Conservation (phyloP, 2,329 filamentous ascomycete species). For the Aspergillus arachidicola region DNA sequence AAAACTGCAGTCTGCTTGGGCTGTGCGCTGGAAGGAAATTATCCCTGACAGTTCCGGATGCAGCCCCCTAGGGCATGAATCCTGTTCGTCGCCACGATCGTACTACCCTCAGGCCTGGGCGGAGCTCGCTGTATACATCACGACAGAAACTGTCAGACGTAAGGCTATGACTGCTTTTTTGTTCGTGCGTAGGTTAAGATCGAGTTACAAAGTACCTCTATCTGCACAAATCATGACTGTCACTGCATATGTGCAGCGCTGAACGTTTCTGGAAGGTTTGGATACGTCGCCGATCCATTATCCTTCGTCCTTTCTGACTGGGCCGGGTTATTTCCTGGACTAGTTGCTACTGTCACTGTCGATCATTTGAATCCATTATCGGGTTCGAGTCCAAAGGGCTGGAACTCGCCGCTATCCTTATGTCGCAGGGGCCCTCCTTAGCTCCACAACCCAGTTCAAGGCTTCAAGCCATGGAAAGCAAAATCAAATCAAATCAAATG, state of each 20-base stretch:
- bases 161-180: neutral
- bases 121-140: neutral
- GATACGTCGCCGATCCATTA: slow-evolving; percentile 20
- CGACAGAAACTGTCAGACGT: neutral
- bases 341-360: slow-evolving; percentile 11
- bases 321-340: slow-evolving; percentile 9
- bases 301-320: slow-evolving; percentile 12
- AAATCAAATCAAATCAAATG: too few relatives aligned
- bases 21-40: slow-evolving; percentile 5
- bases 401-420: slow-evolving; percentile 9
- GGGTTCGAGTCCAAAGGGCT: slow-evolving; percentile 12
- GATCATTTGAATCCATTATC: slow-evolving; percentile 13
- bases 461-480: neutral
- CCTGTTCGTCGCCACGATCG: neutral
- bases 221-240: neutral
- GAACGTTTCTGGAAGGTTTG: slow-evolving; percentile 13
- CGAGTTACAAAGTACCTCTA: slow-evolving; percentile 2
- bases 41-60: slow-evolving; percentile 11
- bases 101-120: neutral
- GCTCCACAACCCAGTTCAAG: neutral
- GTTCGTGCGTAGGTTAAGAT: too few relatives aligned
- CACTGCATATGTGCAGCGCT: slow-evolving; percentile 7
- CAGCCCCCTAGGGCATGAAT: slow-evolving; percentile 4
- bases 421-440: slow-evolving; percentile 5
- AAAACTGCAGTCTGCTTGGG: neutral